Evolutionary conservation across 2,329 filamentous ascomycete species (phyloP).

Genomic region (Xylaria sp.): DNA sequence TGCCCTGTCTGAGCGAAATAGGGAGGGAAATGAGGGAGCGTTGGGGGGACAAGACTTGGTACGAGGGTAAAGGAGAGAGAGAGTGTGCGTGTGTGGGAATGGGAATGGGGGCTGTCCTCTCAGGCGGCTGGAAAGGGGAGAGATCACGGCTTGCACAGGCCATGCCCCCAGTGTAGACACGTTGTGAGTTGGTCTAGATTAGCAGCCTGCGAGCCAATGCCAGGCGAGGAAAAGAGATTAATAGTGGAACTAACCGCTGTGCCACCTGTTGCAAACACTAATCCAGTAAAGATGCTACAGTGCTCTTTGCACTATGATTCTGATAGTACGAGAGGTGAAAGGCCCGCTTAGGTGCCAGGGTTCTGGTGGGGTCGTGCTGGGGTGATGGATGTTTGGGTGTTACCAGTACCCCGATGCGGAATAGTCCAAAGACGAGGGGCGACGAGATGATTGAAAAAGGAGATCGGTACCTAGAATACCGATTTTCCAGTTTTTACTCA

Average conservation of each 20-base stretch:
- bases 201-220: constrained; percentile 25
- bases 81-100: constrained; percentile 32
- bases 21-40: constrained; percentile 38
- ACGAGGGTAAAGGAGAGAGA: constrained; percentile 34
- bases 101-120: constrained; percentile 35
- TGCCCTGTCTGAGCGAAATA: constrained; percentile 39
- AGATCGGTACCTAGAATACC: background rate
- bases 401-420: constrained; percentile 16
- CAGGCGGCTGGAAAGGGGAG: constrained; percentile 35
- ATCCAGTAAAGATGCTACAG: background rate
- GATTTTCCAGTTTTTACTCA: background rate
- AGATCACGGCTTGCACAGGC: constrained; percentile 8
- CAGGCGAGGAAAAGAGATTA: constrained; percentile 26
- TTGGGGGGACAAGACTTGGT: constrained; percentile 29
- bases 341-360: constrained; percentile 12
- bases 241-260: constrained; percentile 24
- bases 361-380: constrained; percentile 3
- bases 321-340: background rate
- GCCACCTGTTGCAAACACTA: constrained; percentile 8
- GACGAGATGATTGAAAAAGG: background rate
- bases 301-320: background rate
- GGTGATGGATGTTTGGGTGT: constrained; percentile 8
- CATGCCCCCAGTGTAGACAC: constrained; percentile 20
- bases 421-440: constrained; percentile 1
- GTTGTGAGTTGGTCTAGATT: constrained; percentile 32